Base-by-base conservation (phyloP, 2,329 filamentous ascomycete species). In the Teratosphaeriaceae sp. region DNA sequence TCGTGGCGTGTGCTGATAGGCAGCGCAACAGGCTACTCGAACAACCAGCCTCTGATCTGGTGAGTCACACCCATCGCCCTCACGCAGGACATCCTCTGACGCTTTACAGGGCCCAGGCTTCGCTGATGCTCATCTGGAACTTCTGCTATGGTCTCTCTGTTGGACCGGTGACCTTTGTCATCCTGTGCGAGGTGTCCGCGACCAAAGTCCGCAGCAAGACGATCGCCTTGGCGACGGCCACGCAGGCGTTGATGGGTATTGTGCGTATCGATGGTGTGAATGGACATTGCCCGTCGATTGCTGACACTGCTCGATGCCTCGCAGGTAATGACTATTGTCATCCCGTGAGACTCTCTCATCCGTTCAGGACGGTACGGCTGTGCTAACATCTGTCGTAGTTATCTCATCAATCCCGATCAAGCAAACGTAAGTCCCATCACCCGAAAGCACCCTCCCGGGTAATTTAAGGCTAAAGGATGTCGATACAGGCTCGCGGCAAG, bases 331-430 rank as follows among this genome's bases (percentile, higher is more conserved):
- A 65, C 63, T 0, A 59, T 68, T 9, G 61, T 61, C 0, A 67
- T 66, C 21, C 65, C 65, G 2, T 48, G 36, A n/a, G 41, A n/a
- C n/a, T n/a, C 19, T 5, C 5, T 34, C 16, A 9, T 5, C 18
- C 20, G 20, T 19, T 9, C 9, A 19, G 16, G 34, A 22, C 16
- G 22, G 20, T 5, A 16, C 29, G 6, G 20, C 26, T 15, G 13
- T 27, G 13, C n/a, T 46, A 11, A 29, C 31, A 9, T 16, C 4
- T 19, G 19, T 36, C n/a, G 9, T 23, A 46, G 44, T 15, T 68
- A 68, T 42, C 57, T 66, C 45, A 63, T 69, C 49, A 68, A 67
- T 40, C 64, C 65, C 1, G 65, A 67, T 36, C 51, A 67, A 38
- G 65, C 57, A 1, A 58, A 68, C 43, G 50, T 65, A 27, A 38